phyloP scores from a whole-genome alignment of 768 basidiomycete species.

The Russula dissimulans region DNA sequence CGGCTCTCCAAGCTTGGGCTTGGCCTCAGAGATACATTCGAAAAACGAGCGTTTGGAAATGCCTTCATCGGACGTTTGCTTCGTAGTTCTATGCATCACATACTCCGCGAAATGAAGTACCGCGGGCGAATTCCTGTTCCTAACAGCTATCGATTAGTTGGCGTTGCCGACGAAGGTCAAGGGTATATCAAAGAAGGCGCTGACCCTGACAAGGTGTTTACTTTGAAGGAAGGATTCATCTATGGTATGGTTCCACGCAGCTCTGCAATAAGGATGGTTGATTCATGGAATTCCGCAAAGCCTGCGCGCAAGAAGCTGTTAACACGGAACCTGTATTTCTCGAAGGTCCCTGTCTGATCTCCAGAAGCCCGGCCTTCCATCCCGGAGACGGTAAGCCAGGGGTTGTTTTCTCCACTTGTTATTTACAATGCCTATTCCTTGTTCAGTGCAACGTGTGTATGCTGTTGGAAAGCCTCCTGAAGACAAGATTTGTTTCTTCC shows the following conservation, averaged over 20 bases:
- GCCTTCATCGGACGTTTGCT: slow-evolving; percentile 50
- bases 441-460: slow-evolving; percentile 19
- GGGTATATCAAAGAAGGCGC: neutral
- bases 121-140: slow-evolving; percentile 64
- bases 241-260: neutral
- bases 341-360: neutral
- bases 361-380: neutral
- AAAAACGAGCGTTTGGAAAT: slow-evolving; percentile 46
- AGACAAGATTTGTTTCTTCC: slow-evolving; percentile 10
- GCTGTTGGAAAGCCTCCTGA: slow-evolving; percentile 25
- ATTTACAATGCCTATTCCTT: neutral
- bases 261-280: neutral
- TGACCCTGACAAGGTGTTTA: neutral
- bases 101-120: slow-evolving; percentile 67
- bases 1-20: neutral
- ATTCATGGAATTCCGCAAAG: neutral
- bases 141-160: slow-evolving; percentile 38
- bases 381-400: neutral
- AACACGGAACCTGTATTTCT: neutral
- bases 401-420: neutral
- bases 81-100: slow-evolving; percentile 48
- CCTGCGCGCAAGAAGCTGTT: neutral
- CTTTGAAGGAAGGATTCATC: neutral
- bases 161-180: slow-evolving; percentile 44
- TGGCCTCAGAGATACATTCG: neutral